Evolutionary conservation across 2,329 filamentous ascomycete species (phyloP).

Genomic region (Neospermospora avenae): DNA sequence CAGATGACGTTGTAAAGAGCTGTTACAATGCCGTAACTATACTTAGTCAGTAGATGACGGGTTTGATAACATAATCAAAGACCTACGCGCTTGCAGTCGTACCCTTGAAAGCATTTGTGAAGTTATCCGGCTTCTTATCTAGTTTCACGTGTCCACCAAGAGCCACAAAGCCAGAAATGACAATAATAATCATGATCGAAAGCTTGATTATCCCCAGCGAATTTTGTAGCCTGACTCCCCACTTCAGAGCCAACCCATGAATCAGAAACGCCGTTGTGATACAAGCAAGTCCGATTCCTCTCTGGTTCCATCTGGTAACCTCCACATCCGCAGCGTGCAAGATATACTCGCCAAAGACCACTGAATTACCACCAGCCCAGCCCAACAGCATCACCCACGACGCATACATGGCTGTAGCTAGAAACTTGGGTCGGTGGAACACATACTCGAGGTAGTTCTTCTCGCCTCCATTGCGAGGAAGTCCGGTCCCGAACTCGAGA

Average conservation of each 20-base stretch:
- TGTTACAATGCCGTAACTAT: conserved; percentile 57
- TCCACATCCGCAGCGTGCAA: conserved; percentile 61
- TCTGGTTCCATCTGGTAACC: conserved; percentile 64
- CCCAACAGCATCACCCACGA: conserved; percentile 61
- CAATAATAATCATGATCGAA: conserved; percentile 61
- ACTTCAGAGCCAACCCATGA: conserved; percentile 60
- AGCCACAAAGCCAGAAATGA: conserved; percentile 56
- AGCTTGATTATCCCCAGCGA: conserved; percentile 63
- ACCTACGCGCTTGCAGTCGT: conserved; percentile 58
- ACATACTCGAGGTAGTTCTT: conserved; percentile 67
- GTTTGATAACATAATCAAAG: too few species aligned
- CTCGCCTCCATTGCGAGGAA: conserved; percentile 62
- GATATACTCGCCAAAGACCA: conserved; percentile 70
- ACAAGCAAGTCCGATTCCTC: conserved; percentile 63
- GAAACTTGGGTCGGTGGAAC: conserved; percentile 57
- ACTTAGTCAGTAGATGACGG: not conserved
- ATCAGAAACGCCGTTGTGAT: conserved; percentile 63
- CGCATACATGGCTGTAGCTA: conserved; percentile 58
- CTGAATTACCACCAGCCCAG: conserved; percentile 64
- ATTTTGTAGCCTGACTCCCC: conserved; percentile 67
- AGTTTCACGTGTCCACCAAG: conserved; percentile 59
- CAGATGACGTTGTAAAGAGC: conserved; percentile 71
- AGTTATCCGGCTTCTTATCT: conserved; percentile 56
- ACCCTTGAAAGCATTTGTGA: conserved; percentile 60
- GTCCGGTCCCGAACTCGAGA: conserved; percentile 62